Percentiles rank a stretch among this genome's conserved stretches.
Evolutionary conservation across 2,329 filamentous ascomycete genomes (phyloP).

Genomic region (Claviceps spartinae): DNA sequence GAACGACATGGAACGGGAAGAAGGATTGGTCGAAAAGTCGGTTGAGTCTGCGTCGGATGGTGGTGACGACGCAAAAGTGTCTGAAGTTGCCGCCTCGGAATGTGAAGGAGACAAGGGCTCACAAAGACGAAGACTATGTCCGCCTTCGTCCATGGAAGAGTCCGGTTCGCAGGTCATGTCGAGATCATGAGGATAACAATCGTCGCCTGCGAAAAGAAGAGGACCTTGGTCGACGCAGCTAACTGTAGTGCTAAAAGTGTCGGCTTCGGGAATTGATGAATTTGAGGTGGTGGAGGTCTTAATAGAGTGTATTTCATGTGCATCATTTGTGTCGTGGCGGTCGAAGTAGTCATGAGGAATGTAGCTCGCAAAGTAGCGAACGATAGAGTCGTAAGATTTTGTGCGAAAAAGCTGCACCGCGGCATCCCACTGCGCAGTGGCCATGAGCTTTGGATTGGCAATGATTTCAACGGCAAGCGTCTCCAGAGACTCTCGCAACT

Average conservation of each 20-base stretch:
- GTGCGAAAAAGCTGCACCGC: slow-evolving; percentile 47
- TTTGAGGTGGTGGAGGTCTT: slow-evolving; percentile 18
- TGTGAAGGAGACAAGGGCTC: slow-evolving; percentile 27
- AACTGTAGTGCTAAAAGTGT: slow-evolving; percentile 24
- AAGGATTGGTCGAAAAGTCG: slow-evolving; percentile 24
- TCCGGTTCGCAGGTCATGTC: slow-evolving; percentile 33
- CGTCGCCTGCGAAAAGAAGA: slow-evolving; percentile 28
- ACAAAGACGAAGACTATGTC: slow-evolving; percentile 8
- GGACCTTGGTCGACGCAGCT: slow-evolving; percentile 26
- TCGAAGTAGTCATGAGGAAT: slow-evolving; percentile 35
- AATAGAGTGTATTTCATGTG: slow-evolving; percentile 19
- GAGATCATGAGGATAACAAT: slow-evolving; percentile 17
- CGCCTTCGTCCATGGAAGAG: slow-evolving; percentile 14
- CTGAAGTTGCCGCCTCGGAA: slow-evolving; percentile 35
- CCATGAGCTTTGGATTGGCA: slow-evolving; percentile 44
- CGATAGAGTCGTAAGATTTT: slow-evolving; percentile 44
- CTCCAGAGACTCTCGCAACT: slow-evolving; percentile 42
- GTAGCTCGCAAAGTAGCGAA: slow-evolving; percentile 46
- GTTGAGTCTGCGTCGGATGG: slow-evolving; percentile 20
- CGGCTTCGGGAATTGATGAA: slow-evolving; percentile 25
- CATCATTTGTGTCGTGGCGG: slow-evolving; percentile 20
- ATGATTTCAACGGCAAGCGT: slow-evolving; percentile 48
- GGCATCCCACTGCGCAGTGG: slow-evolving; percentile 44
- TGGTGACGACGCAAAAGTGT: slow-evolving; percentile 25
- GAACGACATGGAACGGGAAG: slow-evolving; percentile 37